phyloP scores from a whole-genome alignment of 805 yeast genomes.

The Starmerella davenportii region DNA sequence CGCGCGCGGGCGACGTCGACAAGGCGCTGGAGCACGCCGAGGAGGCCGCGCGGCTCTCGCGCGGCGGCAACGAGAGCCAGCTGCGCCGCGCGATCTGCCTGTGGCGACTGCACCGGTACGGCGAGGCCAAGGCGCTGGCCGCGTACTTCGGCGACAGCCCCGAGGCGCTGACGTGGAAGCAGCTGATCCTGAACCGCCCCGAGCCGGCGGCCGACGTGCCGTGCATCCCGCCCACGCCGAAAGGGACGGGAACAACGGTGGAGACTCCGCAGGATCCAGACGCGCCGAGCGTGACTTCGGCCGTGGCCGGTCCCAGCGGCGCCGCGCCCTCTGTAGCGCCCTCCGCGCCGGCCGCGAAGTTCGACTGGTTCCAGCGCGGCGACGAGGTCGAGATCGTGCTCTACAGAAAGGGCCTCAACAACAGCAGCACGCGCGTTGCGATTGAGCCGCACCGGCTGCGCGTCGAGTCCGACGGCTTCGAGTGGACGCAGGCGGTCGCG shows the following conservation, averaged over 20 bases:
- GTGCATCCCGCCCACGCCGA: conserved; percentile 4
- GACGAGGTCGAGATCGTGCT: conserved; percentile 44
- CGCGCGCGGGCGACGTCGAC: conserved; percentile 9
- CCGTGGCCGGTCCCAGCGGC: neutral
- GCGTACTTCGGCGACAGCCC: conserved; percentile 12
- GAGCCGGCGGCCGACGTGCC: conserved; percentile 3
- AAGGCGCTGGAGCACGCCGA: conserved; percentile 18
- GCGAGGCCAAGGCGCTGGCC: conserved; percentile 16
- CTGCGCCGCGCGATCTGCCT: conserved; percentile 22
- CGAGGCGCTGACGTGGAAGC: conserved; percentile 9
- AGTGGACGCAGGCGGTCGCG: conserved; percentile 39
- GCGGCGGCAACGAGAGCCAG: conserved; percentile 18
- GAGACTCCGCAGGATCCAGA: too few species aligned
- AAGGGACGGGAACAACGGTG: neutral
- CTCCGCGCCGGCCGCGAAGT: neutral
- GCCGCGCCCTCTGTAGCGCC: neutral
- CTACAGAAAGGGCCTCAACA: conserved; percentile 48
- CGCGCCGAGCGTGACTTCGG: neutral
- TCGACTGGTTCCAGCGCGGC: conserved; percentile 61
- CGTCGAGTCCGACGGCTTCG: conserved; percentile 16
- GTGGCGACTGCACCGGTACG: conserved; percentile 13
- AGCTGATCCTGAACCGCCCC: conserved; percentile 1
- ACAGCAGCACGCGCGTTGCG: conserved; percentile 30
- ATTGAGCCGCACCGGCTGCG: conserved; percentile 6
- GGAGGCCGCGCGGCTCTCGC: conserved; percentile 9